Conservation (phyloP, 345 rosid species). For the Cardamine chenopodiifolia region DNA sequence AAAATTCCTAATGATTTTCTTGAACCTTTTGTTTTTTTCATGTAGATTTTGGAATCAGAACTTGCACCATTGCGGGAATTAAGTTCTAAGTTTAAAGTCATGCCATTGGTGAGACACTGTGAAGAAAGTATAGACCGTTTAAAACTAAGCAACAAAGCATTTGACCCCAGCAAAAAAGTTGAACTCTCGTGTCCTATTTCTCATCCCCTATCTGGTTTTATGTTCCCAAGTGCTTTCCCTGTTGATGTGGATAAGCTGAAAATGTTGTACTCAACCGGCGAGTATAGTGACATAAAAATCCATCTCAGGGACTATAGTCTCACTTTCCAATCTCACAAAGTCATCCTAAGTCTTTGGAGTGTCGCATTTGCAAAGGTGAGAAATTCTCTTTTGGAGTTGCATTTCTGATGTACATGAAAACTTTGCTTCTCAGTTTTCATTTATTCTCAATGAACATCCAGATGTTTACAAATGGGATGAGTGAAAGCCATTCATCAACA, state of each 20-base stretch:
- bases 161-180: constrained; percentile 57
- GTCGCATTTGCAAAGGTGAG: constrained; percentile 89
- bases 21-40: constrained; percentile 27
- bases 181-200: constrained; percentile 63
- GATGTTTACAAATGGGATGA: constrained; percentile 99
- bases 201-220: constrained; percentile 48
- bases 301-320: constrained; percentile 65
- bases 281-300: constrained; percentile 66
- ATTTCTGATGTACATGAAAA: not conserved
- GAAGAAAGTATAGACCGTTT: constrained; percentile 62
- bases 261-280: constrained; percentile 49
- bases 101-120: constrained; percentile 75
- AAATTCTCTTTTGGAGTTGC: constrained; percentile 6
- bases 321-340: constrained; percentile 67
- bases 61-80: constrained; percentile 61
- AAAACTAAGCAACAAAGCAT: constrained; percentile 56
- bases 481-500: constrained; percentile 72
- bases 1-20: constrained; percentile 22
- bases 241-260: constrained; percentile 64
- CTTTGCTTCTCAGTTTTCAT: constrained; percentile 7
- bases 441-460: constrained; percentile 40
- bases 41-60: constrained; percentile 73
- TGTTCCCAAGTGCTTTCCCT: constrained; percentile 72
- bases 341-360: constrained; percentile 88
- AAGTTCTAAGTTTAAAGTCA: constrained; percentile 68